Percentiles rank a stretch among this genome's conserved stretches.
phyloP scores from a whole-genome alignment of 192 early-diverging fungal genomes.

The Powellomyces hirtus region DNA sequence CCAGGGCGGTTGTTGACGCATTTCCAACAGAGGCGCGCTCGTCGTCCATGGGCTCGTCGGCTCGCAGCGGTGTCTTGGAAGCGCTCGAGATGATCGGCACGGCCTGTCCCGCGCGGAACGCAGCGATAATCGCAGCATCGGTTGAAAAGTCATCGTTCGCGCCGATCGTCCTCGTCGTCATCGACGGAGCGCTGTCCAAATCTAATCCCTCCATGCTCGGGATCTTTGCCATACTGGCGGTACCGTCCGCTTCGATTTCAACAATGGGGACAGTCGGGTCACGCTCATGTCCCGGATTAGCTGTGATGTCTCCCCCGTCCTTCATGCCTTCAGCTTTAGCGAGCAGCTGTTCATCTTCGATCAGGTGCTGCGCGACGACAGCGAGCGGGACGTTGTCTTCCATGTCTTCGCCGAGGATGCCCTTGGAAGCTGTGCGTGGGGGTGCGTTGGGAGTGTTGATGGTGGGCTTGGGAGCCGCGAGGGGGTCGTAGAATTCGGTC shows the following conservation, averaged over 20 bases:
- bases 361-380: neutral
- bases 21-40: neutral
- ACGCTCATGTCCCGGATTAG: neutral
- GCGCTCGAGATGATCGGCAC: neutral
- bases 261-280: constrained; percentile 8
- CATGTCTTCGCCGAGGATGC: neutral
- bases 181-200: neutral
- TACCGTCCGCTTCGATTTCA: neutral
- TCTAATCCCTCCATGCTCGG: constrained; percentile 26
- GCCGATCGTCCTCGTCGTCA: neutral
- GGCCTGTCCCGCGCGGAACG: neutral
- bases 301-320: neutral
- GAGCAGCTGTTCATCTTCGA: neutral
- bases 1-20: neutral
- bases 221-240: neutral
- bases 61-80: neutral
- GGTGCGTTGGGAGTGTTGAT: neutral
- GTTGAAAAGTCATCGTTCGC: neutral
- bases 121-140: neutral
- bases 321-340: neutral
- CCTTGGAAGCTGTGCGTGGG: neutral
- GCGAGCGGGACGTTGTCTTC: constrained; percentile 4
- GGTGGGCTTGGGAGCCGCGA: neutral
- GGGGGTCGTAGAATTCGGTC: neutral
- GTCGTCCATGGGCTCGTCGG: neutral